These are phyloP conservation scores for Xylaria multiplex DNA, from an alignment of 2,329 filamentous ascomycete species.

Conservation along the genomic window DNA sequence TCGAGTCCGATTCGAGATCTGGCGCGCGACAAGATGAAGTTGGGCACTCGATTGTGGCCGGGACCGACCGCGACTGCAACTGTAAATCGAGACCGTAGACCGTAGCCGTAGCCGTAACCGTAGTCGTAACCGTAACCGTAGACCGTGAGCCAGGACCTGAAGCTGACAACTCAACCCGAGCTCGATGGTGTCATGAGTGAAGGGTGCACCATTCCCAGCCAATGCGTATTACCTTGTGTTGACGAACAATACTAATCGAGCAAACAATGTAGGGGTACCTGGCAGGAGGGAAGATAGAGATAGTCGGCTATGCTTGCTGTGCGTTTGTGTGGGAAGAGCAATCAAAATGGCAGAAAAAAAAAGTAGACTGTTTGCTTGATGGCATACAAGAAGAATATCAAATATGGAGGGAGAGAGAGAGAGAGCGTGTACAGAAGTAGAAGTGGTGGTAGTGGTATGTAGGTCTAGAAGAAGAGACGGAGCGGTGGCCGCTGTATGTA, in stretches of 20 bases:
- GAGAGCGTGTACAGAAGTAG: not conserved
- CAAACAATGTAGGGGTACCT: slow-evolving; percentile 19
- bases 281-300: slow-evolving; percentile 21
- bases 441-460: slow-evolving; percentile 13
- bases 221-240: slow-evolving; percentile 13
- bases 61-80: slow-evolving; percentile 19
- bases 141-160: slow-evolving; percentile 41
- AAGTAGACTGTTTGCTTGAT: slow-evolving; percentile 11
- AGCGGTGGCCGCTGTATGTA: slow-evolving; percentile 10
- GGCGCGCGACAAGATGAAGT: slow-evolving; percentile 37
- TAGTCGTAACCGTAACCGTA: slow-evolving; percentile 16
- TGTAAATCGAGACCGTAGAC: slow-evolving; percentile 8
- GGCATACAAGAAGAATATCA: slow-evolving; percentile 22
- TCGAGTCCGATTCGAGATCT: slow-evolving; percentile 40
- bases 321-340: slow-evolving; percentile 22
- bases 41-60: slow-evolving; percentile 39
- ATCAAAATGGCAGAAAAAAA: slow-evolving; percentile 6
- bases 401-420: slow-evolving; percentile 17
- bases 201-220: slow-evolving; percentile 42
- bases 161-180: slow-evolving; percentile 45
- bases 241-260: slow-evolving; percentile 14
- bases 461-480: slow-evolving; percentile 23
- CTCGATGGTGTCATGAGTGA: slow-evolving; percentile 43
- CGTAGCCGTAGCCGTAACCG: slow-evolving; percentile 10
- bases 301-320: slow-evolving; percentile 17